These are phyloP conservation scores for Ceratobasidium theobromae DNA, from an alignment of 1,284 basidiomycete species.

Conservation along the genomic window DNA sequence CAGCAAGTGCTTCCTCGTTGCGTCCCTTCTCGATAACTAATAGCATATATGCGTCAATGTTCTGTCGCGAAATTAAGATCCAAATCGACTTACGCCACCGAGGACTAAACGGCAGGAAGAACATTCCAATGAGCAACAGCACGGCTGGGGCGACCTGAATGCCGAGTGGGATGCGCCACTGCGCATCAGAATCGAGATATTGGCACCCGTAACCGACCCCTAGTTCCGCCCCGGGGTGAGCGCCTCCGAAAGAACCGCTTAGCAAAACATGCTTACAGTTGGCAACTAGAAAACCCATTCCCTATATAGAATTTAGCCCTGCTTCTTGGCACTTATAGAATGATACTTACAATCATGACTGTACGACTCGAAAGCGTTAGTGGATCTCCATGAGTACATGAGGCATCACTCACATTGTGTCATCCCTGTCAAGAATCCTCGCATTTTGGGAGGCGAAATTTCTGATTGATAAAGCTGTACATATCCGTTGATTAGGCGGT, in stretches of 20 bases:
- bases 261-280: constrained; percentile 36
- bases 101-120: constrained; percentile 46
- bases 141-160: constrained; percentile 35
- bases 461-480: constrained; percentile 38
- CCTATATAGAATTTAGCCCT: constrained; percentile 2
- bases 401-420: constrained; percentile 38
- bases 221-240: too few relatives aligned
- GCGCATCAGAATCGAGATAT: constrained; percentile 38
- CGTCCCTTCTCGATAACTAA: constrained; percentile 38
- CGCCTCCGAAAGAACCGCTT: too few relatives aligned
- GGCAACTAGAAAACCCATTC: constrained; percentile 39
- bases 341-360: constrained; percentile 31
- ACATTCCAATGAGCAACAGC: constrained; percentile 38
- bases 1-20: constrained; percentile 36
- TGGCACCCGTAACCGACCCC: constrained; percentile 43
- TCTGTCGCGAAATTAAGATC: not conserved
- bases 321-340: not conserved
- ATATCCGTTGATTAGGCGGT: not conserved
- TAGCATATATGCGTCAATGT: not conserved
- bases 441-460: constrained; percentile 41
- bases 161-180: constrained; percentile 38
- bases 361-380: not conserved
- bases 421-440: constrained; percentile 45
- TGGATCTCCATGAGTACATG: not conserved
- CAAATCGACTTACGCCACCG: constrained; percentile 35